Conservation (phyloP, 768 basidiomycete genomes). For the Kwoniella botswanensis region DNA sequence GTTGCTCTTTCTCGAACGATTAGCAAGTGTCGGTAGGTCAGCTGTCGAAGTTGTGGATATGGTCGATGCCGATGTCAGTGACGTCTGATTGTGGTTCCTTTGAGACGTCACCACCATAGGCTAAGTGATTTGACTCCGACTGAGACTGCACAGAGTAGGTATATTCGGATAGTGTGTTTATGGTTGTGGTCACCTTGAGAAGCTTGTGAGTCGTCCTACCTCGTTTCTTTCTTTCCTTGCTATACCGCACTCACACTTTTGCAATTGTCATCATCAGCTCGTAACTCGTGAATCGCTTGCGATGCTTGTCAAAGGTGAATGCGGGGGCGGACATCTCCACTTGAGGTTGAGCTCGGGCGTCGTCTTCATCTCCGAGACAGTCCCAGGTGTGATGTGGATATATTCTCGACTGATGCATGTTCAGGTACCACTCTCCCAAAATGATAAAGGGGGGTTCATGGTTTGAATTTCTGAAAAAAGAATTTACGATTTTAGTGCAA, state of each 20-base stretch:
- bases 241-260: too few species aligned
- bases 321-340: conserved; percentile 11
- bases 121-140: neutral
- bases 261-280: neutral
- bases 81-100: conserved; percentile 13
- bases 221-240: neutral
- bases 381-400: conserved; percentile 15
- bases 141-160: neutral
- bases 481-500: neutral
- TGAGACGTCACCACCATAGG: conserved; percentile 24
- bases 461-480: neutral
- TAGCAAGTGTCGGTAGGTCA: conserved; percentile 1
- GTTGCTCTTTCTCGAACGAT: neutral
- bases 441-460: conserved; percentile 2
- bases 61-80: conserved; percentile 10
- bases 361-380: neutral
- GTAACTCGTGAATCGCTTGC: neutral
- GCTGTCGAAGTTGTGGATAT: neutral
- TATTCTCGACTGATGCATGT: neutral
- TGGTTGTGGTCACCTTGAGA: neutral
- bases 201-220: neutral
- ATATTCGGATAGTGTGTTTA: neutral
- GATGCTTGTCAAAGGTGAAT: neutral
- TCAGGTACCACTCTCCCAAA: neutral
- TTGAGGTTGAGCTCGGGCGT: neutral